Percentiles rank a stretch among this genome's conserved stretches.
These are phyloP conservation scores for Xylaria cubensis DNA, from an alignment of 495 filamentous ascomycete genomes.

Conservation along the genomic window DNA sequence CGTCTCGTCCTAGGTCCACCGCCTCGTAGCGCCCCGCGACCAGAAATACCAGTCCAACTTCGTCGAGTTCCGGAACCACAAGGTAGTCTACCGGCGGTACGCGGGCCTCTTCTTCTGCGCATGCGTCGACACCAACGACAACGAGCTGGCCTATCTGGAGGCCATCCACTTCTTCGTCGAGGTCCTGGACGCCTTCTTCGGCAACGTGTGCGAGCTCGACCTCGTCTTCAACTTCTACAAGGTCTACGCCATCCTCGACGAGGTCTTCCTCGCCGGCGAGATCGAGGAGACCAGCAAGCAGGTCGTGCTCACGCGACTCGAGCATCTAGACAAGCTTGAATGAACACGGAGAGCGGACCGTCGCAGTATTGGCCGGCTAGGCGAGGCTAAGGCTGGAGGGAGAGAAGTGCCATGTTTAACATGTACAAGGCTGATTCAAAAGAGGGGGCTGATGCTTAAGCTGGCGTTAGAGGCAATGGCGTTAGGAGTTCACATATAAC, in stretches of 20 bases:
- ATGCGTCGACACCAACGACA: conserved; percentile 98
- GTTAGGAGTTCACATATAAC: conserved; percentile 15
- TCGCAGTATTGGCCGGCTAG: background rate
- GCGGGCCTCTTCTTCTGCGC: conserved; percentile 98
- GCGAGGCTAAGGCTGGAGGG: background rate
- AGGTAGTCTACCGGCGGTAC: conserved; percentile 96
- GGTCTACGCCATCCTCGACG: conserved; percentile 98
- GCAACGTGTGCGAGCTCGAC: conserved; percentile 98
- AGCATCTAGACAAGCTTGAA: conserved; percentile 96
- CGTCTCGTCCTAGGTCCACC: conserved; percentile 73
- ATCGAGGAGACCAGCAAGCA: conserved; percentile 98
- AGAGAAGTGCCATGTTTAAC: background rate
- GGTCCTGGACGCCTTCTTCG: conserved; percentile 97
- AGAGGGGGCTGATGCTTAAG: background rate
- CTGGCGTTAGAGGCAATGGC: conserved; percentile 17
- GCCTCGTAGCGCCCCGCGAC: conserved; percentile 94
- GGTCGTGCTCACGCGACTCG: conserved; percentile 90
- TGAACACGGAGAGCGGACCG: conserved; percentile 47
- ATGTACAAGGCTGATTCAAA: conserved; percentile 2
- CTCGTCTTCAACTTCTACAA: conserved; percentile 93
- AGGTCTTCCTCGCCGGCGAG: conserved; percentile 95
- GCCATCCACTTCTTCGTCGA: conserved; percentile 99
- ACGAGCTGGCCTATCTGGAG: conserved; percentile 95
- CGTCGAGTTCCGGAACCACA: conserved; percentile 91
- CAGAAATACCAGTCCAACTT: conserved; percentile 99